Evolutionary conservation across 176 grass and related monocot species (phyloP), one percentile per base, ranked within the genome.

Genomic region (Triticum turgidum): DNA sequence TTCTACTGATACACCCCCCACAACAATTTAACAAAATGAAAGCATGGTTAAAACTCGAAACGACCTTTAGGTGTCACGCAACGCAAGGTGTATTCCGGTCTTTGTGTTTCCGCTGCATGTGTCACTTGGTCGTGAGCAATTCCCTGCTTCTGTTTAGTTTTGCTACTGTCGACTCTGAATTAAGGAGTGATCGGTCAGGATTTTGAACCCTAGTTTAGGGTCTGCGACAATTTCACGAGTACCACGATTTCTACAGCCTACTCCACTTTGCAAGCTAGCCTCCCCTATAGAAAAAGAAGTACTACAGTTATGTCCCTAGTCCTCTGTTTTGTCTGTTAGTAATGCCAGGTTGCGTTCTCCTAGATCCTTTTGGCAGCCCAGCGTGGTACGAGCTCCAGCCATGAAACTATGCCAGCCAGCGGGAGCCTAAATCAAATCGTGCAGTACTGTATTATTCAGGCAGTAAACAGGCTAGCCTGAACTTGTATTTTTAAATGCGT

Each of bases 201-300:
- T 61, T 61, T 80, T 35, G 61, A 86, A 80, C 65, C 76, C 65
- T 80, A 71, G 65, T 9, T 29, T 20, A 21, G 10, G 76, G 10
- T 59, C 30, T 29, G 6, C 37, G 37, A 47, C 74, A 14, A 37
- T 58, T 34, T 47, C 7, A 3, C 24, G 15, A 51, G 24, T 33
- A 14, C 0, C 0, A 21, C 51, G 51, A 54, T 54, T 54, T 54
- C 1, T 18, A 6, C 51, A 18, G 45, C 11, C 45, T 47, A 47
- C 45, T 47, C 45, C 45, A 13, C 45, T 47, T 47, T 47, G 45
- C 12, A 49, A 24, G 30, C 73, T 63, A 88, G 66, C 49, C 49
- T 27, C 33, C 62, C 20, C 37, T 51, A 37, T 21, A 76, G 81
- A 77, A 75, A 27, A 81, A 69, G 70, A 1, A 52, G 52, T 56